Evolutionary conservation across 2,329 filamentous ascomycete species (phyloP).

Genomic region (Elsinoe fawcettii): DNA sequence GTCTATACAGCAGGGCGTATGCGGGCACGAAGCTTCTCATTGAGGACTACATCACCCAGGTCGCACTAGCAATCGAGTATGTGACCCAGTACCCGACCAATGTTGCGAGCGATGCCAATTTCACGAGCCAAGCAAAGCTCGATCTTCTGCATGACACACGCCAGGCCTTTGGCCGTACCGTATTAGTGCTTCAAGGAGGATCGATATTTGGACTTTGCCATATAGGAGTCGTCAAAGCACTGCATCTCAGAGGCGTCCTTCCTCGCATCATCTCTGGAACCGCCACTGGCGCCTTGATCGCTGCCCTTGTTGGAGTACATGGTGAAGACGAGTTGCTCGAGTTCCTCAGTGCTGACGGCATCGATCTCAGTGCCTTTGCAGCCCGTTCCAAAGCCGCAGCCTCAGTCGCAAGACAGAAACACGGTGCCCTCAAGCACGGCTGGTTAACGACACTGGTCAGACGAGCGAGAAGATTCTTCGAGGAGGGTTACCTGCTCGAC

Average conservation of each 20-base stretch:
- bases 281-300: constrained; percentile 81
- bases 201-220: constrained; percentile 89
- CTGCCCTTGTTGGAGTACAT: constrained; percentile 78
- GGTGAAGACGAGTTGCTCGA: constrained; percentile 74
- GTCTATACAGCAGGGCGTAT: constrained; percentile 76
- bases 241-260: constrained; percentile 70
- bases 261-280: constrained; percentile 89
- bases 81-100: constrained; percentile 59
- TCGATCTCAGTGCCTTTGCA: constrained; percentile 74
- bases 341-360: constrained; percentile 69
- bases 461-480: constrained; percentile 60
- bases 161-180: constrained; percentile 79
- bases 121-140: constrained; percentile 70
- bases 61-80: constrained; percentile 72
- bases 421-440: constrained; percentile 23
- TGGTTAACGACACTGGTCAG: constrained; percentile 54
- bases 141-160: constrained; percentile 81
- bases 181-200: constrained; percentile 79
- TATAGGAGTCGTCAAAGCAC: constrained; percentile 78
- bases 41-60: constrained; percentile 80
- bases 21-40: constrained; percentile 85
- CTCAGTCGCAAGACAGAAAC: constrained; percentile 19
- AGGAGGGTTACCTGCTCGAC: constrained; percentile 77
- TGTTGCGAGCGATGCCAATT: constrained; percentile 28
- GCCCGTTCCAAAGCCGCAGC: constrained; percentile 29